Evolutionary conservation across 2,329 filamentous ascomycete species (phyloP).

Genomic region (Cercospora sesami): DNA sequence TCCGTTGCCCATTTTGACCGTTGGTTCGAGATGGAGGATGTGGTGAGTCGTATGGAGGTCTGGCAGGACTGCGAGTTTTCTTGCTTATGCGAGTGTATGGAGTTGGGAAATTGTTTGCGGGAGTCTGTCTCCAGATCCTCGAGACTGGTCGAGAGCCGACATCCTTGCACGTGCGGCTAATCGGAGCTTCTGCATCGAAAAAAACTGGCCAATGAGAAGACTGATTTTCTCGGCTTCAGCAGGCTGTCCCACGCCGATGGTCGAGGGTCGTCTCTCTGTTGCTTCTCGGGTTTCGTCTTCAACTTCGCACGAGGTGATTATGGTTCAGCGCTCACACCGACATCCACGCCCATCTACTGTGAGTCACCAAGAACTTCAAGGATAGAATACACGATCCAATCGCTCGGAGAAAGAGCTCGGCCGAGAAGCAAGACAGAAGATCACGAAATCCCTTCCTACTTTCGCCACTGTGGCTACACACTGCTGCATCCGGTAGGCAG

Average conservation of each 20-base stretch:
- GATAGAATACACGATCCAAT: constrained; percentile 1
- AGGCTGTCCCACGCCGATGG: not conserved
- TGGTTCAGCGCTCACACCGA: not conserved
- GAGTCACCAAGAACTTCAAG: not conserved
- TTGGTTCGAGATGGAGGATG: not conserved
- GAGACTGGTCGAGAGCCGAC: constrained; percentile 11
- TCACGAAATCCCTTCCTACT: constrained; percentile 6
- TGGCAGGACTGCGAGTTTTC: not conserved
- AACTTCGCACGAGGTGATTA: not conserved
- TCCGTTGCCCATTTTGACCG: constrained; percentile 44
- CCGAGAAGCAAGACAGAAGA: constrained; percentile 9
- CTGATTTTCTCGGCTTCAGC: not conserved
- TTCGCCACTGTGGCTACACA: constrained; percentile 17
- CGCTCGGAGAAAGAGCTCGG: constrained; percentile 3
- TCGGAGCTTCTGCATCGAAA: not conserved
- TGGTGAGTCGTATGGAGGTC: not conserved
- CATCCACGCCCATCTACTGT: not conserved
- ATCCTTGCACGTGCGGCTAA: constrained; percentile 6
- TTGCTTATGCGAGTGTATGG: not conserved
- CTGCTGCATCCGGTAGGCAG: constrained; percentile 7
- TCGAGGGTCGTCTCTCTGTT: not conserved
- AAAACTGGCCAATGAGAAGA: not conserved
- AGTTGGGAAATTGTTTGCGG: not conserved
- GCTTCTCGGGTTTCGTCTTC: not conserved
- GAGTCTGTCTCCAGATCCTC: constrained; percentile 1